Evolutionary conservation across 2,329 filamentous ascomycete species (phyloP), one percentile per base, ranked within the genome.

Genomic region (Fusarium acutatum): DNA sequence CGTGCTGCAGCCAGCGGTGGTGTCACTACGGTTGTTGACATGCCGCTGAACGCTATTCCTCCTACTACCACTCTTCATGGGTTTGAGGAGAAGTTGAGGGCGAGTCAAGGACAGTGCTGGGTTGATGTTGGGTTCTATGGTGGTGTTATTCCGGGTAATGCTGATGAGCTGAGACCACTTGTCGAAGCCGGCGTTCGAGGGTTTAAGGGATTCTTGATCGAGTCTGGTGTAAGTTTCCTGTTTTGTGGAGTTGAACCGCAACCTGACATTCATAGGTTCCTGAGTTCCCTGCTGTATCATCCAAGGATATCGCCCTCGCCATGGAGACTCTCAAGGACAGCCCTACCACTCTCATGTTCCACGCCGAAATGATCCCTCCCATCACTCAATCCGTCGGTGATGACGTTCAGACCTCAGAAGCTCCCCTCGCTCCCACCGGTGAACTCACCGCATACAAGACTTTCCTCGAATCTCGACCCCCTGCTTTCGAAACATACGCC

Each of bases 111-210:
- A 38, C 93, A 98, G 84, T 97, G 96, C 84, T 99, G 96, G 96
- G 94, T 98, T 32, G 96, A 98, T 78, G 95, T 98, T n/a, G 96
- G 95, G 35, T 98, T 99, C 83, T 98, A 98, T 80, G 96, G 96
- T 32, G 96, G 96, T 37, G 91, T 98, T 43, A 91, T 99, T 53
- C 96, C 96, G 7, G 96, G 96, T 4, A 99, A 99, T 80, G 89
- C 91, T 6, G 82, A 88, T 17, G 91, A 98, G 78, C 84, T 99
- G 62, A 90, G 94, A 76, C 92, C 91, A 1, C 86, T 99, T 8
- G 93, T 98, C 2, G 88, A 94, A 64, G 93, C 91, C 44, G 96
- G 96, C 60, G 96, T 98, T 17, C 88, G 95, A 73, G 96, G 96
- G 18, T 98, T 99, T 88, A 99, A 99, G 84, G 96, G 96, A 2